Evolutionary conservation across 2,329 filamentous ascomycete genomes (phyloP), one percentile per base, ranked within the genome.

Genomic region (Pseudomassariella vexata): DNA sequence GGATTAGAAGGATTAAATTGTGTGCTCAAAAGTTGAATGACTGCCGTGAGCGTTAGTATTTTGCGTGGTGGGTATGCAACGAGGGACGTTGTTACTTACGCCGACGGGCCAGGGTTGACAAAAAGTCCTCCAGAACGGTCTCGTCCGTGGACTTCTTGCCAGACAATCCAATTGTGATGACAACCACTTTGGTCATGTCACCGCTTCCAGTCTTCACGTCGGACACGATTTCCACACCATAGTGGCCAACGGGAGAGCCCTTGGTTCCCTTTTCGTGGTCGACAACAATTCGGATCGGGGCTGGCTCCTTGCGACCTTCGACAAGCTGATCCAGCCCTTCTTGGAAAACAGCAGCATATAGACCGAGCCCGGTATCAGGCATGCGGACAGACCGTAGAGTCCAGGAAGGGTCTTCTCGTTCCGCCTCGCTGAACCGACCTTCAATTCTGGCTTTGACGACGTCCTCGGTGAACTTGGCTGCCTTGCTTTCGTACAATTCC

Each of bases 391-490:
- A 83, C 22, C 87, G 76, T 19, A 94, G 72, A 19, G 84, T 84
- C 88, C 87, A 95, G 46, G 74, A 78, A 11, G 79, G 71, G 37
- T 82, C 76, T 55, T 95, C 87, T 37, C 89, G 77, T 61, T 95
- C 86, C n/a, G 66, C 56, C 53, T 95, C 88, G 1, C 84, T 65
- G 49, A 94, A 95, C 9, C 89, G 76, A 5, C 80, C 83, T 58
- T 95, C 90, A 10, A 95, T 78, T 42, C 82, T 79, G 7, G 89
- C 88, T 60, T 90, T 94, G 28, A 80, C 77, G 9, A 95, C 70
- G 42, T 96, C 92, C 58, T 96, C 90, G 18, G 79, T 78, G 59
- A 86, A 80, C 39, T 82, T 85, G 12, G 69, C 65, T 2, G 83
- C 85, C 53, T 81, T 89, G 17, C 79, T 80, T 51, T 94, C 85